Conservation (phyloP, 2,329 filamentous ascomycete species). For the Cercospora janseana region DNA sequence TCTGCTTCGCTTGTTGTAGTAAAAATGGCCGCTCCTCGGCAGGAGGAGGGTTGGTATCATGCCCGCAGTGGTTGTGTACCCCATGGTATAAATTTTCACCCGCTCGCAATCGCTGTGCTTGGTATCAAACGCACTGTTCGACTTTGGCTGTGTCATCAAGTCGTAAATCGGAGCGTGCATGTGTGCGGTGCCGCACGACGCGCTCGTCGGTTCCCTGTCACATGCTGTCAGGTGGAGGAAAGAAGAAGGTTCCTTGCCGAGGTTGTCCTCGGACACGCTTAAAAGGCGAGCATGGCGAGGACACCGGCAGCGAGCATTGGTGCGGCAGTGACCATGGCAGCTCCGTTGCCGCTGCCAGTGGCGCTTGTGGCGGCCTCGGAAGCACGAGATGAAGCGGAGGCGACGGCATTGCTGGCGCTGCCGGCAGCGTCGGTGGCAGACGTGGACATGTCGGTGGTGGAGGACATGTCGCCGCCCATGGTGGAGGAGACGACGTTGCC, state of each 20-base stretch:
- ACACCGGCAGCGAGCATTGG: conserved; percentile 37
- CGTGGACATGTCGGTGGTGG: conserved; percentile 16
- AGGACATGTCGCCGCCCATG: conserved; percentile 12
- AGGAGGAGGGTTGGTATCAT: too few species aligned
- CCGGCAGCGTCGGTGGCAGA: conserved; percentile 20
- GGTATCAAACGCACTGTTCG: too few species aligned
- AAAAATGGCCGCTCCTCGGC: too few species aligned
- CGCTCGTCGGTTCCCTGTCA: background rate
- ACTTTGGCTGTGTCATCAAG: conserved; percentile 20
- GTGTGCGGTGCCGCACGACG: too few species aligned
- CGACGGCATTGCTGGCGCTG: conserved; percentile 15
- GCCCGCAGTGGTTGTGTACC: too few species aligned
- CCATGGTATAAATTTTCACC: too few species aligned
- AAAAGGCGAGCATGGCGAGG: conserved; percentile 46
- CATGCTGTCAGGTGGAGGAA: too few species aligned
- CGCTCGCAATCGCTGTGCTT: too few species aligned
- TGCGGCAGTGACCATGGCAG: conserved; percentile 36
- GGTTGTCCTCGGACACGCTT: conserved; percentile 52
- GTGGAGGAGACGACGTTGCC: conserved; percentile 19
- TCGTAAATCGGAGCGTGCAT: conserved; percentile 15
- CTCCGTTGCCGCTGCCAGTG: conserved; percentile 23
- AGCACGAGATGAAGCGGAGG: conserved; percentile 13
- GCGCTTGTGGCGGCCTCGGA: conserved; percentile 20
- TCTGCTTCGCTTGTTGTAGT: too few species aligned
- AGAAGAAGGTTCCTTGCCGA: conserved; percentile 32